Evolutionary conservation across 805 yeast species (phyloP).

Genomic region (Monosporozyma aerobia): DNA sequence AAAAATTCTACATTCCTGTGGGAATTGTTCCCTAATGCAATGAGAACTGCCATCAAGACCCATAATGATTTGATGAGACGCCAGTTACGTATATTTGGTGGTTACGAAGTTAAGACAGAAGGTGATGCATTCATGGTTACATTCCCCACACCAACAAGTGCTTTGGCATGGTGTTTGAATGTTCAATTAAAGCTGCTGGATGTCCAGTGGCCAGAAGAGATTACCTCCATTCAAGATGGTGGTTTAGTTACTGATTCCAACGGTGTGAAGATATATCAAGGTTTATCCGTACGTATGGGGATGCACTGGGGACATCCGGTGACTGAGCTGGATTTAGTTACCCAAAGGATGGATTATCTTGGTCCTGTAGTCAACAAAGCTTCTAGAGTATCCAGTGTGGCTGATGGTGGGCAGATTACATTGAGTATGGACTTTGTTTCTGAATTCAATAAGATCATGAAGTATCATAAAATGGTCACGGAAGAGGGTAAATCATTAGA

Average conservation of each 20-base stretch:
- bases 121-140: constrained; percentile 99
- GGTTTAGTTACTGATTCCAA: constrained; percentile 61
- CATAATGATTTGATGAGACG: constrained; percentile 94
- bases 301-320: constrained; percentile 98
- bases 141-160: constrained; percentile 85
- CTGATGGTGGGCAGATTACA: constrained; percentile 97
- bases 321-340: constrained; percentile 87
- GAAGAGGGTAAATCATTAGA: constrained; percentile 23
- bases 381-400: constrained; percentile 85
- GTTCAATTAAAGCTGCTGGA: constrained; percentile 76
- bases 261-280: constrained; percentile 60
- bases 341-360: constrained; percentile 95
- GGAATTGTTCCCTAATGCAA: constrained; percentile 88
- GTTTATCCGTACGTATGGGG: constrained; percentile 95
- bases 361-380: constrained; percentile 98
- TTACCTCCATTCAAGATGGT: constrained; percentile 76
- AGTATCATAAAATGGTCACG: constrained; percentile 28
- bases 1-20: constrained; percentile 87
- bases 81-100: constrained; percentile 84
- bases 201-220: constrained; percentile 95
- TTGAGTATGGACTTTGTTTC: constrained; percentile 72
- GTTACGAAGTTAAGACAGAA: constrained; percentile 97
- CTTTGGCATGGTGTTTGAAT: constrained; percentile 87
- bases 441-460: constrained; percentile 54
- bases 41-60: constrained; percentile 93